phyloP scores from a whole-genome alignment of 75 land plant genomes.

The Chamaecyparis obtusa region DNA sequence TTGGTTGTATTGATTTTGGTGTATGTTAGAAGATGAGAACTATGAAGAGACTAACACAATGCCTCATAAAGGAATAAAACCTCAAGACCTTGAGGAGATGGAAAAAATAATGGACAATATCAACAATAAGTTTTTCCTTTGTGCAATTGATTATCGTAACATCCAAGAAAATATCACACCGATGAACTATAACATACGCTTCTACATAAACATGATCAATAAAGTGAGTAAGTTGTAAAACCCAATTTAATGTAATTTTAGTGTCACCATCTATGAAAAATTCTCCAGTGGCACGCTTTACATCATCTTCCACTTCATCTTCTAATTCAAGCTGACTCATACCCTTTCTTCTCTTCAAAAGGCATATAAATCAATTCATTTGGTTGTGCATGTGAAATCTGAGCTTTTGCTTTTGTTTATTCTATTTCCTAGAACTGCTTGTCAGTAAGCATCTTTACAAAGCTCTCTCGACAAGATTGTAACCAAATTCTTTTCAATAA shows the following conservation, averaged over 20 bases:
- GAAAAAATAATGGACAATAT: too few species aligned
- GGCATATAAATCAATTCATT: slow-evolving; percentile 95
- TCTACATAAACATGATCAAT: slow-evolving; percentile 96
- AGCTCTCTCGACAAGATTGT: slow-evolving; percentile 75
- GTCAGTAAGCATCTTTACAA: slow-evolving; percentile 84
- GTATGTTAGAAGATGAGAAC: too few species aligned
- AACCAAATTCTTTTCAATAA: slow-evolving; percentile 70
- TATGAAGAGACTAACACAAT: too few species aligned
- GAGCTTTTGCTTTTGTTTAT: slow-evolving; percentile 81
- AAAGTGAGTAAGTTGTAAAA: slow-evolving; percentile 90
- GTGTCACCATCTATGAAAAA: slow-evolving; percentile 80
- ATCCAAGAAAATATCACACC: slow-evolving; percentile 92
- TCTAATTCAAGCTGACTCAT: slow-evolving; percentile 96
- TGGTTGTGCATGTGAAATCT: slow-evolving; percentile 78
- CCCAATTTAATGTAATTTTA: slow-evolving; percentile 75
- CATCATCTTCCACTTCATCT: slow-evolving; percentile 92
- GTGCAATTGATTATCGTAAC: slow-evolving; percentile 89
- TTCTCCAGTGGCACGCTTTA: slow-evolving; percentile 93
- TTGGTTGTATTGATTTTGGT: too few species aligned
- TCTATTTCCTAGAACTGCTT: slow-evolving; percentile 78
- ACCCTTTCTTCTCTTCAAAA: slow-evolving; percentile 92
- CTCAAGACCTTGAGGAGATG: too few species aligned
- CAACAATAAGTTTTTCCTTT: slow-evolving; percentile 76
- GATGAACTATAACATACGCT: slow-evolving; percentile 94
- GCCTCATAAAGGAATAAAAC: too few species aligned